phyloP scores from a whole-genome alignment of 2,329 filamentous ascomycete species.

The Myriosclerotinia scirpicola region DNA sequence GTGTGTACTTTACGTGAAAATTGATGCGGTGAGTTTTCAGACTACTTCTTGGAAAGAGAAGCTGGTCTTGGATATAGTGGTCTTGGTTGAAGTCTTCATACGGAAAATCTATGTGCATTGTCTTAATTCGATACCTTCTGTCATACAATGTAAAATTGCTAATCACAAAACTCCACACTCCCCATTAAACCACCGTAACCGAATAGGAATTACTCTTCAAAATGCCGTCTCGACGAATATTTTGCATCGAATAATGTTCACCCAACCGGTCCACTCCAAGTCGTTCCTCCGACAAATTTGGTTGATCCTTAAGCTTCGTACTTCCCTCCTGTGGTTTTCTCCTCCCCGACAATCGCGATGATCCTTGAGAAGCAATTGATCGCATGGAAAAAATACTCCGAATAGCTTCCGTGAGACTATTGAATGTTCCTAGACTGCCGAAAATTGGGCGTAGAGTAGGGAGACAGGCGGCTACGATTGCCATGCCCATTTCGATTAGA shows the following conservation, averaged over 20 bases:
- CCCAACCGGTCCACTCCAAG: neutral
- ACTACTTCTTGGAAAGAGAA: no score
- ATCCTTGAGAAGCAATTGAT: neutral
- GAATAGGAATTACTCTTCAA: neutral
- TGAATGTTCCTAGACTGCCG: neutral
- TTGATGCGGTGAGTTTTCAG: neutral
- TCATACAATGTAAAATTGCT: neutral
- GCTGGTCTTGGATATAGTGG: no score
- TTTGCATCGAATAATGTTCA: neutral
- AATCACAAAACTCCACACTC: neutral
- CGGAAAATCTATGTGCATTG: no score
- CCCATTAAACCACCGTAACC: neutral
- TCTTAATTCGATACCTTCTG: neutral
- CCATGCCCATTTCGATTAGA: neutral
- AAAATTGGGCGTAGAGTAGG: neutral
- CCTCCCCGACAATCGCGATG: neutral
- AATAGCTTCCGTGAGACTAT: neutral
- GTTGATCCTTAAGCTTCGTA: neutral
- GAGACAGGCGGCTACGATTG: no score
- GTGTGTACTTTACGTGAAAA: neutral
- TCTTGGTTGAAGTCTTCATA: no score
- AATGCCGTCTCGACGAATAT: no score
- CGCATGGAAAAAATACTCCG: neutral
- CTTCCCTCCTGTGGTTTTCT: neutral
- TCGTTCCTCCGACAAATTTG: neutral